Evolutionary conservation across 2,329 filamentous ascomycete species (phyloP).

Genomic region (Colletotrichum cuscutae): DNA sequence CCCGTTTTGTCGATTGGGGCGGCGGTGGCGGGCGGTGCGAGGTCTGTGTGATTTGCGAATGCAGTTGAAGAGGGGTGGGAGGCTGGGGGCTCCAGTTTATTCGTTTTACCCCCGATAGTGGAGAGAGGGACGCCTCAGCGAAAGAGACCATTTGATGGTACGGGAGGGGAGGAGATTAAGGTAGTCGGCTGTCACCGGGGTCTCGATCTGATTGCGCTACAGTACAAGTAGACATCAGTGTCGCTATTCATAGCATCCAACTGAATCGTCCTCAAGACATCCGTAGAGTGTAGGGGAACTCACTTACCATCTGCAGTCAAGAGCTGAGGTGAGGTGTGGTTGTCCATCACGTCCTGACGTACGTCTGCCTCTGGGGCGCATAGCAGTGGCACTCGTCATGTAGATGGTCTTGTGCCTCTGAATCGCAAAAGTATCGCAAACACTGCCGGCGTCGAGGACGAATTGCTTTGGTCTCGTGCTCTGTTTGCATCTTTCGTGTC

Average conservation of each 20-base stretch:
- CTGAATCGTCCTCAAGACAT: not conserved
- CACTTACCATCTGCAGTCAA: not conserved
- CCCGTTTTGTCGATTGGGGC: slow-evolving; percentile 3
- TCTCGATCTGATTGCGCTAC: not conserved
- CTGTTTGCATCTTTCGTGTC: not conserved
- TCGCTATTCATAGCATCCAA: not conserved
- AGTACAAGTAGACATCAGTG: not conserved
- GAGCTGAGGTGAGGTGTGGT: not conserved
- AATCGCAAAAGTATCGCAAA: not conserved
- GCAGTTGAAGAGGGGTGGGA: not conserved
- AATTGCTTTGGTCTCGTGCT: not conserved
- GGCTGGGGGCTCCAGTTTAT: not conserved
- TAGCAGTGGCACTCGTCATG: slow-evolving; percentile 11
- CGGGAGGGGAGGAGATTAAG: not conserved
- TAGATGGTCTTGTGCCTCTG: not conserved
- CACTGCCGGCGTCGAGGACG: too few relatives aligned
- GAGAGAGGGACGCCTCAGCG: not conserved
- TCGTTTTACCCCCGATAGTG: slow-evolving; percentile 28
- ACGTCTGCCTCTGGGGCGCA: not conserved
- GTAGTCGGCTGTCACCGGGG: not conserved
- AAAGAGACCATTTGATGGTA: not conserved
- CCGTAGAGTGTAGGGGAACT: too few relatives aligned
- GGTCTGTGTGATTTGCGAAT: slow-evolving; percentile 15
- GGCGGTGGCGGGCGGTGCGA: slow-evolving; percentile 5
- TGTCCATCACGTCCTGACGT: not conserved